phyloP scores from a whole-genome alignment of 257 asterid species.

The Jacaranda copaia region DNA sequence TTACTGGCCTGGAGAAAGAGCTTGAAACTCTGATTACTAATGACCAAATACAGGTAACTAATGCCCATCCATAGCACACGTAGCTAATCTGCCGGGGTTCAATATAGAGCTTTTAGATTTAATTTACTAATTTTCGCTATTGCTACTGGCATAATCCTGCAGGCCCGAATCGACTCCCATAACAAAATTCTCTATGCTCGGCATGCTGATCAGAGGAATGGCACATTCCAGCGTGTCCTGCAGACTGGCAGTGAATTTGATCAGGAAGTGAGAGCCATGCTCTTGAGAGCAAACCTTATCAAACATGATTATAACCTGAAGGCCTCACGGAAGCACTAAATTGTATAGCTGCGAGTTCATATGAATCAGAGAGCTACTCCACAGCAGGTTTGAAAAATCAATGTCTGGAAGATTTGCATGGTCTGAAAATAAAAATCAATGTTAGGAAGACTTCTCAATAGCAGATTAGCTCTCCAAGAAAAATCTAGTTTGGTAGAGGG shows the following conservation, averaged over 20 bases:
- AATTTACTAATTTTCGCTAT: not conserved
- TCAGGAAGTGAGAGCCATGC: constrained; percentile 81
- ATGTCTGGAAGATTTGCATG: not conserved
- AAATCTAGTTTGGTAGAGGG: not conserved
- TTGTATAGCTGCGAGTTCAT: constrained; percentile 22
- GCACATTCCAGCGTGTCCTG: constrained; percentile 88
- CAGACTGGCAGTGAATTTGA: constrained; percentile 86
- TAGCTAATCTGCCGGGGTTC: not conserved
- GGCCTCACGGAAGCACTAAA: constrained; percentile 62
- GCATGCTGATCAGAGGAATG: constrained; percentile 94
- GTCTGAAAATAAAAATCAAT: not conserved
- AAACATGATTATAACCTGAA: constrained; percentile 70
- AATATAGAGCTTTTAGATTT: not conserved
- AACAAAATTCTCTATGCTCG: constrained; percentile 92
- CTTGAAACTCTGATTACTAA: constrained; percentile 90
- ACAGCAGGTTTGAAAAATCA: not conserved
- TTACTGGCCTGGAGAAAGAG: constrained; percentile 85
- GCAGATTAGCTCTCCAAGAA: not conserved
- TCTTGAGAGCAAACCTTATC: constrained; percentile 87
- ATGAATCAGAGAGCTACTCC: constrained; percentile 5
- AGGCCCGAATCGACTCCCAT: constrained; percentile 98
- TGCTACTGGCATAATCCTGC: constrained; percentile 38
- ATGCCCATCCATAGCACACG: not conserved
- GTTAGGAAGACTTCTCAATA: too few relatives aligned
- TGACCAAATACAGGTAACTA: constrained; percentile 83